Base-by-base conservation (phyloP, 768 basidiomycete species). In the Calvatia gigantea region DNA sequence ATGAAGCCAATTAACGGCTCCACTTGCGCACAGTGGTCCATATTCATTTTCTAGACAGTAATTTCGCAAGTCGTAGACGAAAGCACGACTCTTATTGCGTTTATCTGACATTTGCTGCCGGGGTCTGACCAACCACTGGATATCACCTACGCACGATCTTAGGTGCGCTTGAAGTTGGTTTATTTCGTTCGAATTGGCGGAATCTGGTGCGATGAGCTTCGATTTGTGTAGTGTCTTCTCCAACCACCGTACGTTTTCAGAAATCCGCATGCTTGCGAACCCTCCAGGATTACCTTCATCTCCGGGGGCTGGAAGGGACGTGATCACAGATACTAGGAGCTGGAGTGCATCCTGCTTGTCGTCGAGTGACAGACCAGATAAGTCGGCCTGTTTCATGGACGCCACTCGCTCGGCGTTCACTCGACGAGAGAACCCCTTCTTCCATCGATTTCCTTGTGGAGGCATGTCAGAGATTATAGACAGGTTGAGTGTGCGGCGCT, bases 41-140 rank as follows among this genome's bases (percentile, higher is more conserved):
- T 81, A 89, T 17, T 71, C 65, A 55, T 75, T 83, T 21, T 70
- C 69, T 23, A 60, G 59, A 31, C 62, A 65, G 63, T 89, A 89
- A 60, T 84, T 81, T 9, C 78, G 75, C 42, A 89, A 74, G 65
- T 87, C 77, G 68, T 90, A 90, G 3, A 86, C 82, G 60, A 72
- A 81, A 55, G 75, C 76, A 35, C 89, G 73, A 59, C 84, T 83
- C 29, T 64, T 62, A 43, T 72, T 73, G 23, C 82, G 80, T 23
- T 75, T 68, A 11, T 61, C 56, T 11, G 61, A 65, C 43, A 76
- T 46, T 56, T 58, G 59, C 38, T 28, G 38, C 25, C 32, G 41
- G 41, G 43, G 8, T 27, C 28, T 48, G 19, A 14, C 6, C n/a
- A 25, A 11, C 57, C 50, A 41, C 5, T 47, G 38, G 4, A 14